phyloP scores from a whole-genome alignment of 2,329 filamentous ascomycete species.

The Aspergillus sp. region DNA sequence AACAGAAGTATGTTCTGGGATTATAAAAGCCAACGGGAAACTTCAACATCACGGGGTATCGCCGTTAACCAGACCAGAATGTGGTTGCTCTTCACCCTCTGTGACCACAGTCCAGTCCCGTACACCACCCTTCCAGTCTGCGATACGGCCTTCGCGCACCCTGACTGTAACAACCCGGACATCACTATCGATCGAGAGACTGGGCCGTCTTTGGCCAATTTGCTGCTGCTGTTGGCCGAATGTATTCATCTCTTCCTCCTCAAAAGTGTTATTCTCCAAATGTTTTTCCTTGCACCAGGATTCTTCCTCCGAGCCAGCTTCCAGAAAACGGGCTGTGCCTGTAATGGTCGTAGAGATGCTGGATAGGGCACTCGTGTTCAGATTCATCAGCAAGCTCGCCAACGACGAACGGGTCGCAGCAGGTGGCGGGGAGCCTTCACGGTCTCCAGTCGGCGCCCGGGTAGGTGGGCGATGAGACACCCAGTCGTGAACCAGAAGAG shows the following conservation, averaged over 20 bases:
- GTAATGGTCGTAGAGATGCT: constrained; percentile 93
- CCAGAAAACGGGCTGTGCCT: constrained; percentile 72
- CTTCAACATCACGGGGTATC: constrained; percentile 11
- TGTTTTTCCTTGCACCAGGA: constrained; percentile 77
- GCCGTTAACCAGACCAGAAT: constrained; percentile 26
- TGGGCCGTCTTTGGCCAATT: constrained; percentile 30
- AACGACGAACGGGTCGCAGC: constrained; percentile 65
- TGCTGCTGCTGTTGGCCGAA: constrained; percentile 34
- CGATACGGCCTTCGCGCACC: constrained; percentile 80
- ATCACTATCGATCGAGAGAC: constrained; percentile 68
- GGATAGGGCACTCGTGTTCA: constrained; percentile 83
- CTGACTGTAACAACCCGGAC: constrained; percentile 82
- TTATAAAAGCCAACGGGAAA: not conserved
- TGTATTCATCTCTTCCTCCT: constrained; percentile 46
- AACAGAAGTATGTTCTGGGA: not conserved
- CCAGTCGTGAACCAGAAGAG: constrained; percentile 97
- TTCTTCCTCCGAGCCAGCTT: constrained; percentile 73
- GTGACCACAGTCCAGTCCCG: constrained; percentile 62
- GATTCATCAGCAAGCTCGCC: constrained; percentile 76
- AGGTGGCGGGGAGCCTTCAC: constrained; percentile 59
- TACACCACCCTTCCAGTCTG: constrained; percentile 92
- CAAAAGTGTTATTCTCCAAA: constrained; percentile 88
- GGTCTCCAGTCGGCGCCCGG: constrained; percentile 49
- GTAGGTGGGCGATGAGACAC: constrained; percentile 86
- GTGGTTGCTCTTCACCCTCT: constrained; percentile 20